Conservation (phyloP, 2,329 filamentous ascomycete genomes). For the Cytospora chrysosperma region DNA sequence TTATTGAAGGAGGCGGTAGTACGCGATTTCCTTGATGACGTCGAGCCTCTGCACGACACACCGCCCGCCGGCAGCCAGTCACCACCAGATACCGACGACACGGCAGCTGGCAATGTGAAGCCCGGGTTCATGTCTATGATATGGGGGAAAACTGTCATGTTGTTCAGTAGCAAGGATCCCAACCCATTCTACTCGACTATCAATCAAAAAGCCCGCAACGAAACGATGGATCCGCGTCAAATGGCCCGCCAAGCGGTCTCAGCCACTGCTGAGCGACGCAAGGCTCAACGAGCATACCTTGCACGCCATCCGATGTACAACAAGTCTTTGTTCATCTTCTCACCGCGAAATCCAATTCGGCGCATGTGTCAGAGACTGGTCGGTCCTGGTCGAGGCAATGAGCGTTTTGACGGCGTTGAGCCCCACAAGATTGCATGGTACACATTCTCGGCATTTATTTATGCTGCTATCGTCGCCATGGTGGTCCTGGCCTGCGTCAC, state of each 20-base stretch:
- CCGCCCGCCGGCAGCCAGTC: constrained; percentile 37
- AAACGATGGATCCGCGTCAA: constrained; percentile 77
- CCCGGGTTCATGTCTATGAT: constrained; percentile 59
- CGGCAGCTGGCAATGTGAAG: constrained; percentile 44
- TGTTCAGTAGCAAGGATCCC: constrained; percentile 67
- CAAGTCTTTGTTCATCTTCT: constrained; percentile 85
- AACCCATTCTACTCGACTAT: constrained; percentile 91
- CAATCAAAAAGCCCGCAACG: constrained; percentile 68
- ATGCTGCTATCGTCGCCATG: constrained; percentile 93
- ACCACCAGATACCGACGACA: constrained; percentile 33
- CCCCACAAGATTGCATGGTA: constrained; percentile 93
- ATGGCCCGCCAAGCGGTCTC: constrained; percentile 90
- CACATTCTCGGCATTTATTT: constrained; percentile 88
- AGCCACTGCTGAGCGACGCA: constrained; percentile 77
- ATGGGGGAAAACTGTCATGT: constrained; percentile 59
- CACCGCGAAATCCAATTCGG: constrained; percentile 73
- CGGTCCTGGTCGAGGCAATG: constrained; percentile 81
- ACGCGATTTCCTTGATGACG: constrained; percentile 86
- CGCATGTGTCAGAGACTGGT: constrained; percentile 85
- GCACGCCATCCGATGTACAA: constrained; percentile 88
- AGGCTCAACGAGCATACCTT: constrained; percentile 88
- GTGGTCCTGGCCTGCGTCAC: constrained; percentile 94
- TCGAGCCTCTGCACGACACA: constrained; percentile 43
- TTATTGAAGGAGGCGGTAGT: constrained; percentile 94
- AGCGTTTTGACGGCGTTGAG: constrained; percentile 84